These are phyloP conservation scores for Prototheca stagnorum DNA, from an alignment of 163 green algal species.

Conservation along the genomic window DNA sequence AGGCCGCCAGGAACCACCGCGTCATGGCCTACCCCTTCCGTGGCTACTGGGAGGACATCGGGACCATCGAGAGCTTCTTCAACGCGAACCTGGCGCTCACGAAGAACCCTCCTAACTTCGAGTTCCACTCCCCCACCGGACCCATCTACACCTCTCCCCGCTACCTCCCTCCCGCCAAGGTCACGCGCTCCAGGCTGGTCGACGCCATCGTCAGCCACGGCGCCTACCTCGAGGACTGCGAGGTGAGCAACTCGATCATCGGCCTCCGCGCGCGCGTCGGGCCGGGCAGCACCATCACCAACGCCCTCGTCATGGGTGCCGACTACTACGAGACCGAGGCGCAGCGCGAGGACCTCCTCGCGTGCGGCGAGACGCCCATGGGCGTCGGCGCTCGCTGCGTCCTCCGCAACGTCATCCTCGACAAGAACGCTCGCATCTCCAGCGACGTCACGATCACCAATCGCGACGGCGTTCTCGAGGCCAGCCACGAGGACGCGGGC, in stretches of 20 bases:
- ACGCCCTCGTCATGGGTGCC: constrained; percentile 81
- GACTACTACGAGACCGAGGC: constrained; percentile 94
- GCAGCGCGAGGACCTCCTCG: constrained; percentile 24
- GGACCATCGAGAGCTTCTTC: constrained; percentile 98
- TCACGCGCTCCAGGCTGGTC: constrained; percentile 43
- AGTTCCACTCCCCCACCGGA: constrained; percentile 86
- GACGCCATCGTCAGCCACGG: constrained; percentile 48
- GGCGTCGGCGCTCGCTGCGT: constrained; percentile 61
- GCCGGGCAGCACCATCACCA: constrained; percentile 33
- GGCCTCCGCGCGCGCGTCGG: constrained; percentile 61
- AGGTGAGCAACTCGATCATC: constrained; percentile 68
- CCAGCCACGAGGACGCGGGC: constrained; percentile 36
- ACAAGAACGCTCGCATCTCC: constrained; percentile 98
- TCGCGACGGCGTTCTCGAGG: constrained; percentile 45
- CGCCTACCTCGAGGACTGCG: constrained; percentile 33
- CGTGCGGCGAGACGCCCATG: constrained; percentile 51
- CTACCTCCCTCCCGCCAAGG: constrained; percentile 90
- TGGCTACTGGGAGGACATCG: constrained; percentile 98
- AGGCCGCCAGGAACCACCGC: constrained; percentile 25
- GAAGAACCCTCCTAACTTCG: constrained; percentile 62
- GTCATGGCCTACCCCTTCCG: constrained; percentile 90
- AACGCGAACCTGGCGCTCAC: constrained; percentile 93
- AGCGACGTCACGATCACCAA: constrained; percentile 70
- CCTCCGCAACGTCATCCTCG: constrained; percentile 66
- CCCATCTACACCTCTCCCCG: constrained; percentile 95